Evolutionary conservation across 192 early-diverging fungal genomes (phyloP).

Genomic region (Backusella australiensis): DNA sequence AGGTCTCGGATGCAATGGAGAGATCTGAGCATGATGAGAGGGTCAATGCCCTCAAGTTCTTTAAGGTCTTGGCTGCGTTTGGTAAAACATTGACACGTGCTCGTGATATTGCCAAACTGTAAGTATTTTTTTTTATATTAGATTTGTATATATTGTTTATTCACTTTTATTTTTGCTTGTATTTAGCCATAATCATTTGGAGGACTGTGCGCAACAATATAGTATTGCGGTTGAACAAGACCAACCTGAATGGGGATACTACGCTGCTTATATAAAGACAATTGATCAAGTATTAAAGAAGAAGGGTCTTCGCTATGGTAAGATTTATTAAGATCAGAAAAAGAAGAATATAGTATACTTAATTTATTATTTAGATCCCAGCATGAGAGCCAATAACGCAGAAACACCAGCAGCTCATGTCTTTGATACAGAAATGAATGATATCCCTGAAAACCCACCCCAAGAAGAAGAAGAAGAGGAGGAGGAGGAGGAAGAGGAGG

Average conservation of each 20-base stretch:
- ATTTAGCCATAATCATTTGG: constrained; percentile 38
- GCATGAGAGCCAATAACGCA: constrained; percentile 8
- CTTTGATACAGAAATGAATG: constrained; percentile 2
- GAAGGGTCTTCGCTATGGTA: constrained; percentile 37
- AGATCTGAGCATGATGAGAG: constrained; percentile 14
- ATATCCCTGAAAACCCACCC: background rate
- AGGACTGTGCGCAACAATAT: constrained; percentile 23
- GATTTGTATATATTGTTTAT: background rate
- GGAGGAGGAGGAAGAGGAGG: background rate
- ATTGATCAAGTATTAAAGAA: constrained; percentile 41
- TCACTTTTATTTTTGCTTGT: background rate
- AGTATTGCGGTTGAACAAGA: constrained; percentile 18
- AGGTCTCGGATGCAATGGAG: constrained; percentile 19
- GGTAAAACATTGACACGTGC: constrained; percentile 29
- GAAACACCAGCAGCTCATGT: constrained; percentile 13
- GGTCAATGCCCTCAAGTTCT: constrained; percentile 40
- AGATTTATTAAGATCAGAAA: background rate
- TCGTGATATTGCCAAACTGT: constrained; percentile 40
- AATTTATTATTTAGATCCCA: background rate
- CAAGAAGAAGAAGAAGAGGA: background rate
- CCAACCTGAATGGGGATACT: constrained; percentile 41
- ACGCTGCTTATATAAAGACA: constrained; percentile 39
- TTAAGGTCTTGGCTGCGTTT: constrained; percentile 43
- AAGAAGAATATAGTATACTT: background rate
- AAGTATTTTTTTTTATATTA: constrained; percentile 26